phyloP scores from a whole-genome alignment of 139 green algal genomes.

The Chlamydomonas eustigma region DNA sequence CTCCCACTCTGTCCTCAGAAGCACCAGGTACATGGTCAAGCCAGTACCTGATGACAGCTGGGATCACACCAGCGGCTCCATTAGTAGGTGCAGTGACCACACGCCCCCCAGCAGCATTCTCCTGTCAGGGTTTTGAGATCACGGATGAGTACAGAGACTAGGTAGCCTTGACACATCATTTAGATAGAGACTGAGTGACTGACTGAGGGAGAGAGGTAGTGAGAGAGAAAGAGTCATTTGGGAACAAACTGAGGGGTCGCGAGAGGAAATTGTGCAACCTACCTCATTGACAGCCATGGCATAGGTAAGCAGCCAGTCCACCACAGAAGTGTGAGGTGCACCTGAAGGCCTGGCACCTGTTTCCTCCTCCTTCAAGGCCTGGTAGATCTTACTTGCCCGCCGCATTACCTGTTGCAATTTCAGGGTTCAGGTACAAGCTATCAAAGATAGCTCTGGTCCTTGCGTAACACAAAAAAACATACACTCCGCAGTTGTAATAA shows the following conservation, averaged over 20 bases:
- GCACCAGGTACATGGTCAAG: not conserved
- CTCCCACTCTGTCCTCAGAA: not conserved
- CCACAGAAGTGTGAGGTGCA: not conserved
- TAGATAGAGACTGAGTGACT: too few relatives aligned
- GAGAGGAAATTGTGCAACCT: too few relatives aligned
- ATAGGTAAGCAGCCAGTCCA: not conserved
- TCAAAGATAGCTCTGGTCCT: too few relatives aligned
- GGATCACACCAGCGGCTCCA: not conserved
- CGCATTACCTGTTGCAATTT: not conserved
- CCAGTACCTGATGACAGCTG: not conserved
- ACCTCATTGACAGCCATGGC: slow-evolving; percentile 4
- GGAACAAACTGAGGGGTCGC: too few relatives aligned
- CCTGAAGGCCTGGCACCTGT: not conserved
- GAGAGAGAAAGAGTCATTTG: too few relatives aligned
- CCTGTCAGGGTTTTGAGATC: too few relatives aligned
- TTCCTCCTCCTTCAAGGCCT: not conserved
- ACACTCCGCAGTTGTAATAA: too few relatives aligned
- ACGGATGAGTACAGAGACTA: too few relatives aligned
- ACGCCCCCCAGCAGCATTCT: not conserved
- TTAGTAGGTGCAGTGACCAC: not conserved
- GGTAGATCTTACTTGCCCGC: not conserved
- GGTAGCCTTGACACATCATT: too few relatives aligned
- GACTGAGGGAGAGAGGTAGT: too few relatives aligned
- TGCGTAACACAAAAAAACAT: too few relatives aligned
- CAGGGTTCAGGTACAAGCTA: too few relatives aligned